Base-by-base conservation (phyloP, 345 rosid species). In the Adansonia digitata region DNA sequence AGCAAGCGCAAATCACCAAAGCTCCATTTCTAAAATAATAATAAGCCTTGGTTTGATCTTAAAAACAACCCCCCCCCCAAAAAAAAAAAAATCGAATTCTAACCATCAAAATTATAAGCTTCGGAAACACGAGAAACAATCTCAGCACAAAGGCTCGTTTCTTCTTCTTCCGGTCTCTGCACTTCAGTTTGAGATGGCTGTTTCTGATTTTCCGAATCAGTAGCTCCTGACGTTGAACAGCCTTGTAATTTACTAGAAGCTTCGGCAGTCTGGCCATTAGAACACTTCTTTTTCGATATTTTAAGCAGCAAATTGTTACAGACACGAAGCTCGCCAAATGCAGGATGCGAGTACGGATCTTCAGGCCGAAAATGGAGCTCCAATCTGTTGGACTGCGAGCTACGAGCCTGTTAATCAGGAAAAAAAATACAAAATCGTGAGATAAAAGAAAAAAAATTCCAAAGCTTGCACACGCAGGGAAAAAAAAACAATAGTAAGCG, bases 281-380 rank as follows among this genome's bases (percentile, higher is more conserved):
- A 48, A 43, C 71, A 52, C 77, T 80, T 82, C 70, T 73, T 85
- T 73, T 84, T 91, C 40, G 86, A 85, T 57, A 92, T 84, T 77
- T 77, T 92, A 34, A 94, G 74, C 42, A 92, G 81, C 26, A 92
- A 87, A 73, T 66, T 83, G 62, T 75, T 89, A 71, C 78, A 90
- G 60, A 76, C 78, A 76, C 81, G 89, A 77, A 82, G 88, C 78
- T 86, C 87, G 45, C 97, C 98, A 81, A 78, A 85, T 2, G 88
- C 83, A 72, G 98, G 98, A 83, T 86, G 97, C 13, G 94, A 91
- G 72, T 84, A 89, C 1, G 97, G 98, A 74, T 94, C 98, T 72
- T 92, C 93, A 2, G 98, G 98, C 34, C 97, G 98, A 78, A 92
- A 94, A 75, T 71, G 82, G 34, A 94, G 89, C 87, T 90, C 94